phyloP scores from a whole-genome alignment of 1,284 basidiomycete genomes.

The Ceratorhiza oryzae-sativae region DNA sequence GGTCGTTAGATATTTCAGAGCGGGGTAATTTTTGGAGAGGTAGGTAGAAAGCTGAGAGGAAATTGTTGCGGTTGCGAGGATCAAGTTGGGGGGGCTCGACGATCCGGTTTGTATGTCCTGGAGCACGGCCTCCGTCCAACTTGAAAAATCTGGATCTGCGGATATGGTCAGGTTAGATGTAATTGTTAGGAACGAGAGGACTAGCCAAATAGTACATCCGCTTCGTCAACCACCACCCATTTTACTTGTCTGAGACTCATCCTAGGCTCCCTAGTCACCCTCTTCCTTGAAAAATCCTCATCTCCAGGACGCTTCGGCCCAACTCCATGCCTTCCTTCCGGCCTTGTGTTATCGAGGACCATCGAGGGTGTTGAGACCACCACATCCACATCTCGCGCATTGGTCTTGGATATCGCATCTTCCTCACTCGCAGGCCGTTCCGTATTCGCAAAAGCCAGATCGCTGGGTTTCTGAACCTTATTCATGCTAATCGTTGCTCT shows the following conservation, averaged over 20 bases:
- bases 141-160: slow-evolving; percentile 80
- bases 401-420: slow-evolving; percentile 20
- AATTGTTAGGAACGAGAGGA: slow-evolving; percentile 27
- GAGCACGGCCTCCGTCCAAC: slow-evolving; percentile 70
- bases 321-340: slow-evolving; percentile 25
- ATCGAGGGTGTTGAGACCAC: slow-evolving; percentile 72
- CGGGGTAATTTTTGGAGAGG: slow-evolving; percentile 67
- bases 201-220: slow-evolving; percentile 85
- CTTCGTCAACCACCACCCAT: slow-evolving; percentile 89
- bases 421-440: no score
- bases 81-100: slow-evolving; percentile 73
- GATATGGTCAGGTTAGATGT: background rate
- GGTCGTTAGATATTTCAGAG: slow-evolving; percentile 72
- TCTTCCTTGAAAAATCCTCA: slow-evolving; percentile 16
- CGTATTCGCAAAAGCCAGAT: no score
- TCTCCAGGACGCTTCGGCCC: slow-evolving; percentile 23
- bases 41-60: slow-evolving; percentile 75
- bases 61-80: slow-evolving; percentile 88
- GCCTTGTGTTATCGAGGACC: slow-evolving; percentile 34
- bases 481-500: background rate
- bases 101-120: slow-evolving; percentile 68
- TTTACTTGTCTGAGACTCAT: slow-evolving; percentile 71
- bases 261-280: slow-evolving; percentile 52
- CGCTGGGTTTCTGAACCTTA: no score
- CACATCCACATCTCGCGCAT: slow-evolving; percentile 65